Evolutionary conservation across 2,329 filamentous ascomycete genomes (phyloP), one percentile per base, ranked within the genome.

Genomic region (Huntiella omanensis): DNA sequence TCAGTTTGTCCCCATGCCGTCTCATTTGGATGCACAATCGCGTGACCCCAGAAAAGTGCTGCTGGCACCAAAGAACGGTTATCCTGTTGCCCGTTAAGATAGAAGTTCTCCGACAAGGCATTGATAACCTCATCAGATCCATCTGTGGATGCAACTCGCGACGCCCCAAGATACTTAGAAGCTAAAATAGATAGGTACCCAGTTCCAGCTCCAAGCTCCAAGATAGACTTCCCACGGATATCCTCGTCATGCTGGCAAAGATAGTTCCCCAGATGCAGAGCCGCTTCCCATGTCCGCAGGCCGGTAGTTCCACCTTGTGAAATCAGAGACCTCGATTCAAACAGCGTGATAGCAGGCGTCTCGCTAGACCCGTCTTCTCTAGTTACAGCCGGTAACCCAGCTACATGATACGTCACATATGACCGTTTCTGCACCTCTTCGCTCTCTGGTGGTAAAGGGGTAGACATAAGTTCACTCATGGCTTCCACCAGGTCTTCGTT

Each of bases 201-300:
- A 1, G 83, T 87, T 1, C 83, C 83, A 1, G 80, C 74, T 3
- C 83, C 83, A 1, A 88, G 66, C 56, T 88, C 83, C 2, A 88
- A 64, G 1, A 87, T 61, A 5, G 64, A 68, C 55, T 74, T 78
- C 2, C 64, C 67, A 5, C 55, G 54, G 22, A 83, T 62, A 15
- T 70, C 52, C 1, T 53, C 51, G 1, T 58, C 59, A 43, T 68
- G 60, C n/a, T 56, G 50, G 50, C 73, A 72, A 16, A 87, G 69
- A 54, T 77, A 85, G 39, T 77, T 70, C 1, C 79, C 80, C 0
- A 88, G 66, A 53, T 85, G 79, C 6, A 88, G 63, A 1, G 80
- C 76, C 1, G 83, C 83, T 58, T 88, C 83, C 83, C 83, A 91
- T 0, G 83, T 88, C 33, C 83, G 71, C 17, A 83, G 67, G 1